These are phyloP conservation scores for Salicornia ramosissima DNA, from an alignment of 148 eudicot genomes.

Conservation along the genomic window DNA sequence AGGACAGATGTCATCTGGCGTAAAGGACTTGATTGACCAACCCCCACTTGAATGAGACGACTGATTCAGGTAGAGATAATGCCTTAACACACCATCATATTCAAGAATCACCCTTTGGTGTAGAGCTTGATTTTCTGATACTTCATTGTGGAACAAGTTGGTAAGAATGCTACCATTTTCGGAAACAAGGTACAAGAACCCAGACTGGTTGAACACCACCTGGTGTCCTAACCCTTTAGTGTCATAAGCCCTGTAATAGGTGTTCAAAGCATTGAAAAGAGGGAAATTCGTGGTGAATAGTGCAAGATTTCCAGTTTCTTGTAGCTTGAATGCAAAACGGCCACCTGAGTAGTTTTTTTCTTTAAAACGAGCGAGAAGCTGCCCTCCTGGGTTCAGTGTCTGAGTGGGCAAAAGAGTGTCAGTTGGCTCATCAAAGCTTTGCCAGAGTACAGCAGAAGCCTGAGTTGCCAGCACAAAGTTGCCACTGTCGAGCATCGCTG, in stretches of 20 bases:
- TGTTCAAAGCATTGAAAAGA: slow-evolving; percentile 5
- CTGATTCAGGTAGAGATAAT: slow-evolving; percentile 20
- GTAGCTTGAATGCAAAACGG: slow-evolving; percentile 16
- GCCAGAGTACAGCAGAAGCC: slow-evolving; percentile 18
- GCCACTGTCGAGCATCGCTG: slow-evolving; percentile 30
- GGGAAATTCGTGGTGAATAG: slow-evolving; percentile 26
- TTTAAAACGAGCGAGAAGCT: slow-evolving; percentile 23
- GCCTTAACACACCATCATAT: slow-evolving; percentile 35
- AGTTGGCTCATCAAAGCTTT: slow-evolving; percentile 28
- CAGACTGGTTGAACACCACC: slow-evolving; percentile 26
- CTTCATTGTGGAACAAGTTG: background rate
- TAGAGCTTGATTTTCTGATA: background rate
- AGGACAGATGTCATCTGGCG: slow-evolving; percentile 23
- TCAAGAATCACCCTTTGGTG: slow-evolving; percentile 34
- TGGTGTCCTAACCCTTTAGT: slow-evolving; percentile 12
- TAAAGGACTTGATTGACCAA: slow-evolving; percentile 23
- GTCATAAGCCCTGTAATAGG: background rate
- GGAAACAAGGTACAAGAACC: slow-evolving; percentile 16
- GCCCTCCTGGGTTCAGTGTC: slow-evolving; percentile 8
- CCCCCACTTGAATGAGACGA: background rate
- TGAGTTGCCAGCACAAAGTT: slow-evolving; percentile 24
- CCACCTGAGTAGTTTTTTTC: slow-evolving; percentile 27
- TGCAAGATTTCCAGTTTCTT: slow-evolving; percentile 21
- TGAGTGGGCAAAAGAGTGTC: slow-evolving; percentile 34
- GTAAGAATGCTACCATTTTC: slow-evolving; percentile 7